Percentiles rank a stretch among this genome's conserved stretches.
Conservation (phyloP, 805 yeast species). For the Tetrapisispora fleetii region DNA sequence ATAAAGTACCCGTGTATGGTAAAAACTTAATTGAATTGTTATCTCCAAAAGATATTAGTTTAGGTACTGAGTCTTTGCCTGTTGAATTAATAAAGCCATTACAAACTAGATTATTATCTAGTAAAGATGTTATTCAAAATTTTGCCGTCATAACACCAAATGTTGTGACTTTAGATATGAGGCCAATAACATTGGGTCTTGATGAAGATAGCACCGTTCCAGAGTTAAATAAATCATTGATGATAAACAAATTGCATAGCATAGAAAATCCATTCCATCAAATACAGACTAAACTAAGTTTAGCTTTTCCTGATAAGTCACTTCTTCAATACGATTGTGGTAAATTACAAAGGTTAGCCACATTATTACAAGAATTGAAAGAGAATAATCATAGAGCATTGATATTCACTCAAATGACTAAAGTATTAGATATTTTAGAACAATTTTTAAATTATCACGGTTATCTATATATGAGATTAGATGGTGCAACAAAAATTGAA, state of each 20-base stretch:
- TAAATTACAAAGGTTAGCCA: constrained; percentile 77
- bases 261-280: constrained; percentile 56
- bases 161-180: constrained; percentile 67
- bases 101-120: constrained; percentile 29
- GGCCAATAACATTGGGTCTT: constrained; percentile 30
- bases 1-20: constrained; percentile 60
- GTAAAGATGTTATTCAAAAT: constrained; percentile 51
- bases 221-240: constrained; percentile 21
- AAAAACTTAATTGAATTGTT: constrained; percentile 41
- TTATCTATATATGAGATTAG: constrained; percentile 85
- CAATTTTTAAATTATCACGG: constrained; percentile 92
- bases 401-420: constrained; percentile 97
- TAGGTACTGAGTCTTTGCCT: constrained; percentile 6
- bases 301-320: constrained; percentile 94
- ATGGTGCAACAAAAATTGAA: constrained; percentile 95
- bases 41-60: constrained; percentile 1
- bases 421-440: constrained; percentile 86
- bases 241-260: constrained; percentile 7
- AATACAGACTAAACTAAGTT: constrained; percentile 74
- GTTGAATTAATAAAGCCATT: constrained; percentile 35
- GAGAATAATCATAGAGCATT: constrained; percentile 88
- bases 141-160: constrained; percentile 84
- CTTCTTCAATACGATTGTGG: constrained; percentile 94
- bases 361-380: constrained; percentile 62
- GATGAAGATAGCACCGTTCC: constrained; percentile 19